Percentiles rank a stretch among this genome's conserved stretches.
These are phyloP conservation scores for Mortierella alpina DNA, from an alignment of 192 early-diverging fungal species.

Conservation along the genomic window DNA sequence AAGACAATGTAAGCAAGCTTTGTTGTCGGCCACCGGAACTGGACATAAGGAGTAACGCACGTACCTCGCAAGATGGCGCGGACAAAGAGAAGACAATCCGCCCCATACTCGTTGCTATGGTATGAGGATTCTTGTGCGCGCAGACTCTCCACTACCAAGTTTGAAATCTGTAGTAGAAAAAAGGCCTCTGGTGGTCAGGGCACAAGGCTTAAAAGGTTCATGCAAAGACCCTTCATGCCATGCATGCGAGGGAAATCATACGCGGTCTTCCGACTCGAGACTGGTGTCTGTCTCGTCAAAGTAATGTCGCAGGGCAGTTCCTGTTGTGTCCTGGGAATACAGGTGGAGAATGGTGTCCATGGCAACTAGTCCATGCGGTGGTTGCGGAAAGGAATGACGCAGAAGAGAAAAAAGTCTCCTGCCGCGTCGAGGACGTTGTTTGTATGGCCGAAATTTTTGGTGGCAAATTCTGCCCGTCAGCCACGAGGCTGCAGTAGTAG, in stretches of 20 bases:
- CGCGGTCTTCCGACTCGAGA: conserved; percentile 15
- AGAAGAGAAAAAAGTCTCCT: conserved; percentile 5
- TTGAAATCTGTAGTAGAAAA: conserved; percentile 15
- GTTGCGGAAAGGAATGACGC: background rate
- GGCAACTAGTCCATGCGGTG: conserved; percentile 3
- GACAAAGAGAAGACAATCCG: conserved; percentile 16
- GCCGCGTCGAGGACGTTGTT: conserved; percentile 3
- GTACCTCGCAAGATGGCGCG: conserved; percentile 35
- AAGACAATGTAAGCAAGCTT: background rate
- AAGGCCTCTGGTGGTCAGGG: background rate
- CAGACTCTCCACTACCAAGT: conserved; percentile 24
- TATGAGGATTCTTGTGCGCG: background rate
- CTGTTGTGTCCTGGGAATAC: conserved; percentile 30
- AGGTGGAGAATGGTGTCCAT: conserved; percentile 46
- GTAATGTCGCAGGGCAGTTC: conserved; percentile 15
- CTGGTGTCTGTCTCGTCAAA: conserved; percentile 22
- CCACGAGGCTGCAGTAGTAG: too few species aligned
- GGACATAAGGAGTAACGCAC: too few species aligned
- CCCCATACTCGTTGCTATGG: background rate
- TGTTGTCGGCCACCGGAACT: too few species aligned
- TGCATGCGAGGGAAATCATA: background rate
- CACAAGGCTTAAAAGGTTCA: background rate
- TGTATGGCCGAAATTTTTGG: too few species aligned
- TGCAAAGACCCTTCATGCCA: too few species aligned
- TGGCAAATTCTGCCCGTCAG: too few species aligned